Conservation (phyloP, 805 yeast genomes). For the Brettanomyces anomalus region DNA sequence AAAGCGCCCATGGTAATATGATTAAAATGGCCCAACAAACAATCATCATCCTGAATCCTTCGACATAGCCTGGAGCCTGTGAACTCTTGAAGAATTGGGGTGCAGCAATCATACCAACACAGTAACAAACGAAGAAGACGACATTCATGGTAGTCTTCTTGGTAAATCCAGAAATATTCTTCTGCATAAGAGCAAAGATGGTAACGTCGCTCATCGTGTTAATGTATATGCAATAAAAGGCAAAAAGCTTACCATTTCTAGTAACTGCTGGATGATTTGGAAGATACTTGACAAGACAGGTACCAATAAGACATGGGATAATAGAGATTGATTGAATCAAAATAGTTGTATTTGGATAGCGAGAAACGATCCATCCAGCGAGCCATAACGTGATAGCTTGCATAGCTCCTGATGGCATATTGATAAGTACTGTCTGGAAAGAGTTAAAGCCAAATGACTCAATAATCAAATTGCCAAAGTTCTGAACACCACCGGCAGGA, state of each 20-base stretch:
- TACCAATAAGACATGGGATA: conserved; percentile 17
- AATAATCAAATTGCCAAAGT: conserved; percentile 19
- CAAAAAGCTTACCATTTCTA: conserved; percentile 1
- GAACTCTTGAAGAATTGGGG: conserved; percentile 36
- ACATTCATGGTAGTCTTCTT: conserved; percentile 34
- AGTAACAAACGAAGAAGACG: conserved; percentile 6
- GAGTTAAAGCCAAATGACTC: conserved; percentile 26
- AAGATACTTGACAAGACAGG: conserved; percentile 1
- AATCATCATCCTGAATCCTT: conserved; percentile 36
- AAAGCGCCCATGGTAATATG: conserved; percentile 26
- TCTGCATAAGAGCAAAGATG: conserved; percentile 26
- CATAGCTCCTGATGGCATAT: conserved; percentile 25
- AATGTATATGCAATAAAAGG: neutral
- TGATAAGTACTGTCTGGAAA: conserved; percentile 17
- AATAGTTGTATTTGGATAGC: conserved; percentile 18
- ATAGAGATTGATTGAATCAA: conserved; percentile 10
- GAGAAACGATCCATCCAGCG: conserved; percentile 11
- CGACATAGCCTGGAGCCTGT: conserved; percentile 32
- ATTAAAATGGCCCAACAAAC: conserved; percentile 33
- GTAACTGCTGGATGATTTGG: neutral
- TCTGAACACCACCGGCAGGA: conserved; percentile 33
- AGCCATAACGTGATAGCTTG: conserved; percentile 20
- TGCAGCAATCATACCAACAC: conserved; percentile 37
- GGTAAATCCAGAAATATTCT: conserved; percentile 54
- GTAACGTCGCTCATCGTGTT: conserved; percentile 1